Base-by-base conservation (phyloP, 1,139 yeast species). In the Geotrichum siamense region DNA sequence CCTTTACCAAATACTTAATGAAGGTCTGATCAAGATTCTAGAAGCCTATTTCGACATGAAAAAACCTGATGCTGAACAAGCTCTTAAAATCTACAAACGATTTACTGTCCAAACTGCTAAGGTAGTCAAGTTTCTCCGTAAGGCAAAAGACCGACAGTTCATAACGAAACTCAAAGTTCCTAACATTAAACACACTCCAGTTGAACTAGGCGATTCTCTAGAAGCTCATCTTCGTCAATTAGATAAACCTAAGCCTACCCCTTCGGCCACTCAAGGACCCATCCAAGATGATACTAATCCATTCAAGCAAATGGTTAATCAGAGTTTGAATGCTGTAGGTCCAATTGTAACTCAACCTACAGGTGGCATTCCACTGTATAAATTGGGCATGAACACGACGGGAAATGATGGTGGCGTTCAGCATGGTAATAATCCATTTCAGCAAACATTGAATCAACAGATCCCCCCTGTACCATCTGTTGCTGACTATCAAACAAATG, bases 31-130 rank as follows among this genome's bases (percentile, higher is more conserved):
- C 53, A 89, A 87, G 57, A 68, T 91, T 39, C 73, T 91, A 53
- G 97, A 91, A 60, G 94, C 89, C 60, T 91, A 85, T 64, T 91
- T 91, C 65, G 98, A 91, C 64, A 82, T 91, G 78, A 78, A 89
- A 31, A 78, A 76, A 54, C 69, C 69, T 29, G 95, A 91, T 61
- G 97, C 97, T 3, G 85, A 82, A 58, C 74, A 89, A 51, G 91
- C 96, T 0, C 72, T 91, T 51, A 78, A 76, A 25, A 79, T 91
- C 41, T 91, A 91, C 68, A 85, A 82, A 55, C 75, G 74, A 50
- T 91, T 91, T 63, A 94, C 89, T 39, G 82, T 79, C 49, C 79
- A 86, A 59, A 91, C 98, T 0, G 80, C 81, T 45, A 82, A 81
- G 58, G 97, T 89, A 16, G 91, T 91, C 36, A 82, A 80, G 55